phyloP scores from a whole-genome alignment of 495 filamentous ascomycete genomes.

The Xylaria castorea region DNA sequence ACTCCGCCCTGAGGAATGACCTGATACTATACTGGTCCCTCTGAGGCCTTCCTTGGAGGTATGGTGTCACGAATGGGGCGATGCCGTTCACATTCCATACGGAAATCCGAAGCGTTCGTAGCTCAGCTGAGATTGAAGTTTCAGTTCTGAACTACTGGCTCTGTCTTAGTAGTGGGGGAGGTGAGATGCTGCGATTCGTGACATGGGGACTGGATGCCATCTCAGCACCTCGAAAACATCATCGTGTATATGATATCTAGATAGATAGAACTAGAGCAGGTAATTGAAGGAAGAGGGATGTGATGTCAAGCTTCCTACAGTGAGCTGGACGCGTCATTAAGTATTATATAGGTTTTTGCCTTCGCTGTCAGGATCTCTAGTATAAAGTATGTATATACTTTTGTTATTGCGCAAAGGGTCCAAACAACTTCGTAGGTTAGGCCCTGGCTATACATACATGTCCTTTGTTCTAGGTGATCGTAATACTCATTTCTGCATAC shows the following conservation, averaged over 20 bases:
- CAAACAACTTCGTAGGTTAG: no score
- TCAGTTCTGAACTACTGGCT: not conserved
- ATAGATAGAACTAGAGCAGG: not conserved
- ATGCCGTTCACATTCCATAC: slow-evolving; percentile 2
- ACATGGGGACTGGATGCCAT: not conserved
- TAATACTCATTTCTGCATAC: not conserved
- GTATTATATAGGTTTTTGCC: not conserved
- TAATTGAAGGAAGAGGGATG: not conserved
- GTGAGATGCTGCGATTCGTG: slow-evolving; percentile 1
- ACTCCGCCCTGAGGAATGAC: not conserved
- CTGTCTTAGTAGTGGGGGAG: not conserved
- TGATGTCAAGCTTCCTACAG: not conserved
- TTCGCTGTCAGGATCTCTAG: not conserved
- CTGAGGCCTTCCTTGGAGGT: not conserved
- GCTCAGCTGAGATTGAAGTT: not conserved
- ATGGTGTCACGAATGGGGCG: not conserved
- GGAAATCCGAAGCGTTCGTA: not conserved
- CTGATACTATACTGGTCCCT: not conserved
- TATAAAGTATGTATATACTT: no score
- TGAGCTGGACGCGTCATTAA: not conserved
- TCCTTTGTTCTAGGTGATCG: no score
- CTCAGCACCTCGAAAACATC: not conserved
- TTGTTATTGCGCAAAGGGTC: no score
- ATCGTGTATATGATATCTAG: not conserved
- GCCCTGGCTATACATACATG: no score